Percentiles rank a stretch among this genome's conserved stretches.
Conservation (phyloP, 2,329 filamentous ascomycete genomes). For the Ophiocordyceps sinensis region DNA sequence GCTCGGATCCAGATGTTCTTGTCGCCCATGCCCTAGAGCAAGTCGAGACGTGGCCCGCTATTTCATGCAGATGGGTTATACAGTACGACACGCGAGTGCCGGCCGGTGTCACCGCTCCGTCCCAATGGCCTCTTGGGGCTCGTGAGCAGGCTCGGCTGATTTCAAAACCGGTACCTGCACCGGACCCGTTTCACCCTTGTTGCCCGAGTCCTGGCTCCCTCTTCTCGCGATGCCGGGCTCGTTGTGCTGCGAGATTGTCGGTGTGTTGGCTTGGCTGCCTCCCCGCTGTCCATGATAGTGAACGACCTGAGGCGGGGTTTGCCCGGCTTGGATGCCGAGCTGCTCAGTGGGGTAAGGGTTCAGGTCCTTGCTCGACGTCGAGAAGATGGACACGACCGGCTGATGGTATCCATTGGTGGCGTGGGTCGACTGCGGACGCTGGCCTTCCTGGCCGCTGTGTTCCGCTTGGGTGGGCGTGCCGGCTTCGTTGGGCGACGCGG, state of each 20-base stretch:
- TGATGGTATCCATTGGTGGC: constrained; percentile 51
- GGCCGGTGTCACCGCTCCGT: neutral
- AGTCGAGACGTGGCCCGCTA: no score
- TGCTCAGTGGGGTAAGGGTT: constrained; percentile 54
- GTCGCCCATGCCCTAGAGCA: no score
- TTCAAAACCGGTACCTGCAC: constrained; percentile 14
- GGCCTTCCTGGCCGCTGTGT: constrained; percentile 30
- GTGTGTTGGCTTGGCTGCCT: constrained; percentile 53
- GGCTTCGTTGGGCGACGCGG: constrained; percentile 37
- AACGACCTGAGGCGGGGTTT: constrained; percentile 49
- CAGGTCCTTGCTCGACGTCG: constrained; percentile 54
- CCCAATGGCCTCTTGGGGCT: neutral
- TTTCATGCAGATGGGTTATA: no score
- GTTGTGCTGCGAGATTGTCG: constrained; percentile 38
- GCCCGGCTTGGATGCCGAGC: constrained; percentile 45
- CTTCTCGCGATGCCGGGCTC: constrained; percentile 31
- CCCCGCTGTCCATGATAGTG: constrained; percentile 54
- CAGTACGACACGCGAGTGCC: neutral
- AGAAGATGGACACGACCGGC: constrained; percentile 54
- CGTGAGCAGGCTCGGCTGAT: constrained; percentile 4
- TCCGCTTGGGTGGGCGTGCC: constrained; percentile 49
- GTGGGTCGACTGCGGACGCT: constrained; percentile 30
- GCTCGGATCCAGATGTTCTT: no score
- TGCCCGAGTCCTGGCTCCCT: constrained; percentile 31
- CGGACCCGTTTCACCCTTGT: constrained; percentile 22